Evolutionary conservation across 208 protist genomes (phyloP).

Genomic region (Trypanosoma grayi): DNA sequence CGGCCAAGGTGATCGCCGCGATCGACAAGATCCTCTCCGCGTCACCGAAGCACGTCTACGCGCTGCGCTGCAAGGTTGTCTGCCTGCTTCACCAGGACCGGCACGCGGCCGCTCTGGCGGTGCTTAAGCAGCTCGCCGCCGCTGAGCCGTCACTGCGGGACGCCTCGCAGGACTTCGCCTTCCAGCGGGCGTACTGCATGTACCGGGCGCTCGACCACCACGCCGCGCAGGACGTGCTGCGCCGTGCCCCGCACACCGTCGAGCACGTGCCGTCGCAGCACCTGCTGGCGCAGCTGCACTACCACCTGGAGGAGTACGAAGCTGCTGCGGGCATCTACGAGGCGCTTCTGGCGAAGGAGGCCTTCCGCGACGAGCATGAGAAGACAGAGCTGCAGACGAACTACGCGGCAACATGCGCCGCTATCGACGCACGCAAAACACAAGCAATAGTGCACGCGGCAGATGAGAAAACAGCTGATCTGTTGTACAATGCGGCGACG

Average conservation of each 20-base stretch:
- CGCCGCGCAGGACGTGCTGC: constrained; percentile 42
- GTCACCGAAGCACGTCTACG: constrained; percentile 46
- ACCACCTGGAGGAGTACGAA: constrained; percentile 76
- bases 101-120: constrained; percentile 56
- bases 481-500: constrained; percentile 77
- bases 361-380: constrained; percentile 71
- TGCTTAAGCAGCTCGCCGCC: constrained; percentile 43
- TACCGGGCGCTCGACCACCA: constrained; percentile 66
- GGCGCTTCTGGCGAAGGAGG: constrained; percentile 36
- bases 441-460: constrained; percentile 45
- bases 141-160: background rate
- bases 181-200: constrained; percentile 75
- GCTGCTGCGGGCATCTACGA: constrained; percentile 67
- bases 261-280: constrained; percentile 50
- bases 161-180: constrained; percentile 32
- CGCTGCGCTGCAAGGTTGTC: constrained; percentile 68
- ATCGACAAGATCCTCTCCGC: constrained; percentile 71
- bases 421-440: constrained; percentile 32
- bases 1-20: constrained; percentile 43
- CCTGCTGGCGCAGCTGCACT: constrained; percentile 79
- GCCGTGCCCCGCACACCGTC: constrained; percentile 17
- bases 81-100: constrained; percentile 59
- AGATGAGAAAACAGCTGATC: constrained; percentile 65
- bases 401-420: constrained; percentile 61
- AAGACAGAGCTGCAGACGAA: constrained; percentile 72